Conservation (phyloP, 2,329 filamentous ascomycete species). For the Alternaria ventricosa region DNA sequence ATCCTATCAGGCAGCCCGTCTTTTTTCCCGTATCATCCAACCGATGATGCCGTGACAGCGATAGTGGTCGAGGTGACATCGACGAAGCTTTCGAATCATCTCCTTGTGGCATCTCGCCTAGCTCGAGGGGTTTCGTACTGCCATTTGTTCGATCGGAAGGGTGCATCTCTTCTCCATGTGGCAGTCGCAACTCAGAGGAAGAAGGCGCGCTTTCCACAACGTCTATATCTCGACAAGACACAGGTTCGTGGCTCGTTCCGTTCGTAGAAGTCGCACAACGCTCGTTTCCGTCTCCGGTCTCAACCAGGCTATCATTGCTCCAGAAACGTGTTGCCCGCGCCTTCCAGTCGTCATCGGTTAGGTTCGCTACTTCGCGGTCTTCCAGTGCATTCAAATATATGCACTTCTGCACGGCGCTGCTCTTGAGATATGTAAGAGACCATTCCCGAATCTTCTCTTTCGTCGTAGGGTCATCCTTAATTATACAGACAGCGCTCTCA, state of each 20-base stretch:
- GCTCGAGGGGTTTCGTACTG: too few species aligned
- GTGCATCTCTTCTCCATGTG: not conserved
- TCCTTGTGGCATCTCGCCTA: too few species aligned
- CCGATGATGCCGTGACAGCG: too few species aligned
- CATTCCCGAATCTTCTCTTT: not conserved
- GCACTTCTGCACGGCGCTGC: not conserved
- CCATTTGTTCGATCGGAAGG: not conserved
- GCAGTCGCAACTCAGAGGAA: not conserved
- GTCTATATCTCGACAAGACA: not conserved
- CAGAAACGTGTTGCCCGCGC: not conserved
- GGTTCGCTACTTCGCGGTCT: not conserved
- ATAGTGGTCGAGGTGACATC: too few species aligned
- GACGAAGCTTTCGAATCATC: too few species aligned
- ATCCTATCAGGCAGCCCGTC: too few species aligned
- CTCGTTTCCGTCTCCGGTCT: not conserved
- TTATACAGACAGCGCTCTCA: not conserved
- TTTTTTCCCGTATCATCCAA: too few species aligned
- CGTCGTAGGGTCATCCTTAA: too few species aligned
- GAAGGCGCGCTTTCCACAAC: not conserved
- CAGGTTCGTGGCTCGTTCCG: not conserved
- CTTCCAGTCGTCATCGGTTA: not conserved
- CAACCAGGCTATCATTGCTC: not conserved
- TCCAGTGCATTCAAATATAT: not conserved
- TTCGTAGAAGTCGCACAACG: not conserved
- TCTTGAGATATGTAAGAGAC: not conserved